These are phyloP conservation scores for Oropetium thomaeum DNA, from an alignment of 176 grass and related monocot species.

Conservation along the genomic window DNA sequence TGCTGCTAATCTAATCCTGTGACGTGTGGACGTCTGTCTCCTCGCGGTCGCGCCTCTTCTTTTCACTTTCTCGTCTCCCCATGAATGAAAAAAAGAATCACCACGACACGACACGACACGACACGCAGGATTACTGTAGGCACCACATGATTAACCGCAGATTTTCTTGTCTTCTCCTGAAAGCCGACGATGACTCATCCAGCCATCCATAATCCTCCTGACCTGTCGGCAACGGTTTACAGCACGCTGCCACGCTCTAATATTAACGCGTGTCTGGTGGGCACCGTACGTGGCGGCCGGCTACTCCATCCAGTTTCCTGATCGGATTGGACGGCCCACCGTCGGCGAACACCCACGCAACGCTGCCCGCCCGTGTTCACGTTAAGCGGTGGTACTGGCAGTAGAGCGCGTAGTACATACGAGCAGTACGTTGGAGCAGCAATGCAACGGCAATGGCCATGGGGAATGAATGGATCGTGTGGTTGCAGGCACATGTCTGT, in stretches of 20 bases:
- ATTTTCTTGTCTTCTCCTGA: background rate
- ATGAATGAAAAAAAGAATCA: background rate
- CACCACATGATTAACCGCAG: background rate
- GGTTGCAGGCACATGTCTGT: background rate
- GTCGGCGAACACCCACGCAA: background rate
- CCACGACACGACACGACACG: background rate
- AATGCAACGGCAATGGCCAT: background rate
- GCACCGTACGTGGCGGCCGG: slow-evolving; percentile 27
- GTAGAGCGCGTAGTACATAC: no score
- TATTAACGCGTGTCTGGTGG: no score
- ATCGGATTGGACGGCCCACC: slow-evolving; percentile 19
- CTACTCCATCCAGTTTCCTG: background rate
- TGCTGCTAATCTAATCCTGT: no score
- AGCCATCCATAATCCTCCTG: no score
- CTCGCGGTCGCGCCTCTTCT: no score
- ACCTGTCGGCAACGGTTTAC: slow-evolving; percentile 25
- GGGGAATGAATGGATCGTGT: background rate
- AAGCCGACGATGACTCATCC: no score
- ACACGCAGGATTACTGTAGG: no score
- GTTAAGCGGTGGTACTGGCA: background rate
- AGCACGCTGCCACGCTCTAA: no score
- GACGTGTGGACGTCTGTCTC: background rate
- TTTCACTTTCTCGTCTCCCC: slow-evolving; percentile 4
- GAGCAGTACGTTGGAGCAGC: no score
- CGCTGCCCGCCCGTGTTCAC: background rate